These are phyloP conservation scores for Davidsoniella virescens DNA, from an alignment of 2,329 filamentous ascomycete genomes.

Conservation along the genomic window DNA sequence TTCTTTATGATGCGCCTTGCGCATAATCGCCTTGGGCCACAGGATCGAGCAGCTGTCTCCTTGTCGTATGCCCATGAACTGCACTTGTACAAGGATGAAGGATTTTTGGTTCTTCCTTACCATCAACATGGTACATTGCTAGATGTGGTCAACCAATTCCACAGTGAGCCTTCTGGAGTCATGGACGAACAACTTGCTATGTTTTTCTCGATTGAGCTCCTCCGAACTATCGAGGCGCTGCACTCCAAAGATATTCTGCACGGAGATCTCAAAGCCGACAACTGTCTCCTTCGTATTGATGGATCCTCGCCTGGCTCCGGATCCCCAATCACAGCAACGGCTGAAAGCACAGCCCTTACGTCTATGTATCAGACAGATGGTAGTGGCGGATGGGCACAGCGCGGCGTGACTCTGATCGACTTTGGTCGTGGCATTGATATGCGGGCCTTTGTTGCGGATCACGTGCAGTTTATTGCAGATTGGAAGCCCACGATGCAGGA, in stretches of 20 bases:
- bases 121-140: conserved; percentile 81
- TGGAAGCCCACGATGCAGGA: conserved; percentile 82
- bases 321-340: not conserved
- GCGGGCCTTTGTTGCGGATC: conserved; percentile 58
- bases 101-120: conserved; percentile 75
- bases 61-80: conserved; percentile 75
- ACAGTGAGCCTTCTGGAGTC: conserved; percentile 51
- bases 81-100: conserved; percentile 81
- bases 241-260: conserved; percentile 70
- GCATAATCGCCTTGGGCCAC: conserved; percentile 56
- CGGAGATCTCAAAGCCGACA: conserved; percentile 90
- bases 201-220: conserved; percentile 86
- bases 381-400: conserved; percentile 57
- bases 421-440: conserved; percentile 93
- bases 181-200: conserved; percentile 88
- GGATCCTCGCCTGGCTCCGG: conserved; percentile 21
- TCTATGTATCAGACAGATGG: conserved; percentile 59
- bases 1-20: conserved; percentile 87
- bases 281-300: conserved; percentile 78
- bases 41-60: conserved; percentile 56
- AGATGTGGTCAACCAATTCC: conserved; percentile 82
- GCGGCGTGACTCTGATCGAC: conserved; percentile 79
- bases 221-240: conserved; percentile 77
- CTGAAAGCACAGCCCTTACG: conserved; percentile 26
- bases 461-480: conserved; percentile 75